phyloP scores from a whole-genome alignment of 768 basidiomycete species.

The Phlebiopsis flavidoalba region DNA sequence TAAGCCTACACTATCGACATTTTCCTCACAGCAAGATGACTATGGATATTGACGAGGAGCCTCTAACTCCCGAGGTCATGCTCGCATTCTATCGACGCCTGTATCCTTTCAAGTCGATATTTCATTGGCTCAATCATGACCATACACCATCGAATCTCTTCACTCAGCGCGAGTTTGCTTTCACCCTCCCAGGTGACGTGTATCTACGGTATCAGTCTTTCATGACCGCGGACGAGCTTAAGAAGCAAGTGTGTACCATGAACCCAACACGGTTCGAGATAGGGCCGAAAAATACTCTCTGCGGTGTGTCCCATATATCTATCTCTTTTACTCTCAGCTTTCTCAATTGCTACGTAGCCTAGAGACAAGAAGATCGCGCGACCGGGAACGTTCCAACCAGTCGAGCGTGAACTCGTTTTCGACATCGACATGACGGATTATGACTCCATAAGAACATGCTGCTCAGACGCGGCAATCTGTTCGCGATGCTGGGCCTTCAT shows the following conservation, averaged over 20 bases:
- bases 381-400: constrained; percentile 62
- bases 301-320: constrained; percentile 43
- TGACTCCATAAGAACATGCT: constrained; percentile 92
- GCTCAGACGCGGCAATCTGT: constrained; percentile 88
- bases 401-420: constrained; percentile 90
- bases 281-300: constrained; percentile 89
- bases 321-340: background rate
- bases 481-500: constrained; percentile 94
- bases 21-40: too few species aligned
- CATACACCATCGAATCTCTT: constrained; percentile 75
- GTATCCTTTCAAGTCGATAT: constrained; percentile 93
- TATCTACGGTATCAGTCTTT: constrained; percentile 97
- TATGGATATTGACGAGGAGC: constrained; percentile 11
- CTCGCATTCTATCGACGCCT: constrained; percentile 80
- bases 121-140: constrained; percentile 92
- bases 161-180: constrained; percentile 93
- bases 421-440: constrained; percentile 99
- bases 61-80: constrained; percentile 57
- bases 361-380: constrained; percentile 83
- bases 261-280: constrained; percentile 97
- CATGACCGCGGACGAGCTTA: constrained; percentile 78
- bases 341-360: constrained; percentile 46
- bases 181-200: constrained; percentile 85
- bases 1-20: too few species aligned
- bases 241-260: constrained; percentile 77